phyloP scores from a whole-genome alignment of 306 rosid genomes.

The Castanea sativa region DNA sequence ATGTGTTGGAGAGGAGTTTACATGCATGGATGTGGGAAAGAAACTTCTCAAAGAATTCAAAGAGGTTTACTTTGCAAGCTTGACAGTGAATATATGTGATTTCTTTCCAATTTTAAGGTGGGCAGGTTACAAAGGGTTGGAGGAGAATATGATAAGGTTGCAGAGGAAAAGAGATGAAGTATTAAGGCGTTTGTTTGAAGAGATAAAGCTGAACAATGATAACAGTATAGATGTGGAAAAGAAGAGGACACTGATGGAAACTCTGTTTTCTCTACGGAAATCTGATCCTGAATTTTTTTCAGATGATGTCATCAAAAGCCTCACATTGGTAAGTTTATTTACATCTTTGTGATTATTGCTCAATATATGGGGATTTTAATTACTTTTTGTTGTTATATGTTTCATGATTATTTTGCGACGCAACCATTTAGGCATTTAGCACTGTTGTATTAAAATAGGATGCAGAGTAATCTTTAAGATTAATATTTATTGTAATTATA shows the following conservation, averaged over 20 bases:
- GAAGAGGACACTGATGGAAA: neutral
- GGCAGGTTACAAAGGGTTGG: slow-evolving; percentile 25
- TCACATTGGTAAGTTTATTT: slow-evolving; percentile 1
- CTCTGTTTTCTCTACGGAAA: neutral
- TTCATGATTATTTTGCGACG: neutral
- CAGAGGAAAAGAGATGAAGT: slow-evolving; percentile 15
- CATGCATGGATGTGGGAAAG: slow-evolving; percentile 3
- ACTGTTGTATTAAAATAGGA: too few relatives aligned
- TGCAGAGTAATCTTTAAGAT: too few relatives aligned
- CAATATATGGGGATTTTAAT: neutral
- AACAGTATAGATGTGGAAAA: too few relatives aligned
- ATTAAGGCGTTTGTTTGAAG: slow-evolving; percentile 7
- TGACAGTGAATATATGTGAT: slow-evolving; percentile 18
- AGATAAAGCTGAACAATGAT: neutral
- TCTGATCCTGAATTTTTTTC: slow-evolving; percentile 7
- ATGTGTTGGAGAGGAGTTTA: slow-evolving; percentile 22
- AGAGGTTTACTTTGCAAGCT: neutral
- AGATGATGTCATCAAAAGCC: slow-evolving; percentile 15
- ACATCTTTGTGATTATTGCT: too few relatives aligned
- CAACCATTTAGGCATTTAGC: neutral
- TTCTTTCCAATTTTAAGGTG: slow-evolving; percentile 24
- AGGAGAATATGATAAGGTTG: slow-evolving; percentile 21
- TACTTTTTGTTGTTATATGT: neutral
- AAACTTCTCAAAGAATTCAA: slow-evolving; percentile 17
- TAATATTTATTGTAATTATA: too few relatives aligned